Evolutionary conservation across 2,329 filamentous ascomycete genomes (phyloP).

Genomic region (Aureobasidium sp.): DNA sequence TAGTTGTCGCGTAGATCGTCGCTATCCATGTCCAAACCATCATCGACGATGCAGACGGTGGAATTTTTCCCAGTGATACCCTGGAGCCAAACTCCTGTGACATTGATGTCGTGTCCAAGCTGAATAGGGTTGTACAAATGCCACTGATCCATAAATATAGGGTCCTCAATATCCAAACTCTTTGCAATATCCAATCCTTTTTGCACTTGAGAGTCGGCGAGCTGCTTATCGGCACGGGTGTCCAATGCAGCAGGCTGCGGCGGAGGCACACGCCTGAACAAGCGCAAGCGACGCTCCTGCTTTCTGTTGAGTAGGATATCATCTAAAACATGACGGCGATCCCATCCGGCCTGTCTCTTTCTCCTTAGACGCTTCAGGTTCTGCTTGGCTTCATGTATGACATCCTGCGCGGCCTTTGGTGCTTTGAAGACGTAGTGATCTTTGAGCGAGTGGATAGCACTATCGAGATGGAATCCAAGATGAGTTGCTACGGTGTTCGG

Average conservation of each 20-base stretch:
- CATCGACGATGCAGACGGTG: constrained; percentile 90
- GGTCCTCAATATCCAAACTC: constrained; percentile 71
- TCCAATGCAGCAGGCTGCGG: constrained; percentile 2
- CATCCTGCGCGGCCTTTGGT: constrained; percentile 49
- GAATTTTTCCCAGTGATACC: constrained; percentile 84
- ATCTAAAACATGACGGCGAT: constrained; percentile 56
- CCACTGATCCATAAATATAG: constrained; percentile 93
- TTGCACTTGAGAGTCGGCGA: constrained; percentile 43
- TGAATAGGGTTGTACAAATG: constrained; percentile 82
- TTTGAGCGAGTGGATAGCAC: constrained; percentile 67
- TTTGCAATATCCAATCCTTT: constrained; percentile 56
- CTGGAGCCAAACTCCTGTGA: constrained; percentile 86
- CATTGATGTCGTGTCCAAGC: constrained; percentile 85
- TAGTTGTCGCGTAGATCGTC: constrained; percentile 89
- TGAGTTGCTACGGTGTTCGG: constrained; percentile 64
- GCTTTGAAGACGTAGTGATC: constrained; percentile 82
- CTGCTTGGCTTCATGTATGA: constrained; percentile 43
- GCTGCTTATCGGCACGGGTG: constrained; percentile 16
- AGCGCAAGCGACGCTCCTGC: constrained; percentile 55
- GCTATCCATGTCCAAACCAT: constrained; percentile 94
- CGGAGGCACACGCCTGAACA: constrained; percentile 52
- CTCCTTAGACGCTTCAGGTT: constrained; percentile 52
- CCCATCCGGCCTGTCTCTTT: constrained; percentile 48
- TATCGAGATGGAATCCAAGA: constrained; percentile 74
- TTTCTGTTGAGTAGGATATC: constrained; percentile 74